phyloP scores from a whole-genome alignment of 2,329 filamentous ascomycete genomes.

The Scedosporium boydii region DNA sequence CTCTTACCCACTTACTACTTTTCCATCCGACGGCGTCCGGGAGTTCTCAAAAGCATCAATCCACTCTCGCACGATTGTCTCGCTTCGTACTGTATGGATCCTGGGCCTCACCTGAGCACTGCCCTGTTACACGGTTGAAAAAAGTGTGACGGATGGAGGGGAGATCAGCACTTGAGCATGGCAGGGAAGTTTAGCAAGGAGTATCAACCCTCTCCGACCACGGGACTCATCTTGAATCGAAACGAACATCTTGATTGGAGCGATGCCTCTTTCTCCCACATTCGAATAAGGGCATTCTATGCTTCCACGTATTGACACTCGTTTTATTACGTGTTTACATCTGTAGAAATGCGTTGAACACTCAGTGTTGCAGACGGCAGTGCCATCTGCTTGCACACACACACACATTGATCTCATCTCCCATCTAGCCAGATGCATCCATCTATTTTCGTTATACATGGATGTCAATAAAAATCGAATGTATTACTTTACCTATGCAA shows the following conservation, averaged over 20 bases:
- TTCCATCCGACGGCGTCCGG: too few relatives aligned
- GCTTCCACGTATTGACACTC: background rate
- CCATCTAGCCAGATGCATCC: too few relatives aligned
- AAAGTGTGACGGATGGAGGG: background rate
- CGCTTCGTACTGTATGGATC: background rate
- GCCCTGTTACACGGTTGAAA: background rate
- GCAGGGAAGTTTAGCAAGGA: background rate
- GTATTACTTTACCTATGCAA: too few relatives aligned
- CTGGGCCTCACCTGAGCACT: background rate
- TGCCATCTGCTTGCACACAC: background rate
- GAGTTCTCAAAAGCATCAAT: too few relatives aligned
- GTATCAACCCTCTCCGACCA: background rate
- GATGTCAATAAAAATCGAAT: too few relatives aligned
- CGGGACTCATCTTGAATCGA: background rate
- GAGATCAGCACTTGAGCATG: background rate
- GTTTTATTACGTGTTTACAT: background rate
- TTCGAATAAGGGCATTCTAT: background rate
- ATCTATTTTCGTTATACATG: too few relatives aligned
- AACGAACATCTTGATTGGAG: background rate
- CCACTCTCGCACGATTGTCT: too few relatives aligned
- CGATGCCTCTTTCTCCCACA: background rate
- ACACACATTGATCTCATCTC: too few relatives aligned
- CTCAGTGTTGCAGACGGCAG: background rate
- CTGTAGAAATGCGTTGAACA: background rate
- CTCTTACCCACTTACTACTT: too few relatives aligned